phyloP scores from a whole-genome alignment of 495 filamentous ascomycete genomes.

The Copromyces sp. region DNA sequence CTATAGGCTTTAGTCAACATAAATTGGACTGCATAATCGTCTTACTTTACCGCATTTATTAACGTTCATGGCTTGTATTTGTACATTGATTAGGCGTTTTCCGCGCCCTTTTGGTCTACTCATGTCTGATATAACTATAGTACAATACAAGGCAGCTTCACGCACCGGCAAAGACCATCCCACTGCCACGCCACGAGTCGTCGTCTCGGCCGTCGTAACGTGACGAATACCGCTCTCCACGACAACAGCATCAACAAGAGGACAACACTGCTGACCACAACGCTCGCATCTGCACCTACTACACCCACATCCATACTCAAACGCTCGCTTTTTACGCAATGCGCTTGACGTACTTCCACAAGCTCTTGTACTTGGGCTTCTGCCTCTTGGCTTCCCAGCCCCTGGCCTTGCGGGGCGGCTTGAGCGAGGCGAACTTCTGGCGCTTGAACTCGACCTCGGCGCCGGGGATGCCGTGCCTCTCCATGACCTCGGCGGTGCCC shows the following conservation, averaged over 20 bases:
- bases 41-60: not conserved
- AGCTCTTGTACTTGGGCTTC: slow-evolving; percentile 41
- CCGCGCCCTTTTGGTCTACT: not conserved
- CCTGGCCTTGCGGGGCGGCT: slow-evolving; percentile 38
- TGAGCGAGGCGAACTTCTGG: slow-evolving; percentile 46
- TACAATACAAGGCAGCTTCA: slow-evolving; percentile 7
- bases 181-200: not conserved
- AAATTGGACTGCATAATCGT: not conserved
- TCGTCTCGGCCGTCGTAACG: not conserved
- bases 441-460: slow-evolving; percentile 77
- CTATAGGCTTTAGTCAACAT: not conserved
- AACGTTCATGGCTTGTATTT: slow-evolving; percentile 1
- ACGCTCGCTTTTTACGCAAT: slow-evolving; percentile 18
- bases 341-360: slow-evolving; percentile 45
- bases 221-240: not conserved
- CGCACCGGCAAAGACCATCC: not conserved
- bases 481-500: slow-evolving; percentile 75
- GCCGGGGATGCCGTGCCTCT: slow-evolving; percentile 58
- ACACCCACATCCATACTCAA: not conserved
- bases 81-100: slow-evolving; percentile 1
- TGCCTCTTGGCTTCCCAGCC: slow-evolving; percentile 50
- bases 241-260: not conserved
- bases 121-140: slow-evolving; percentile 14
- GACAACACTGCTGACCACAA: not conserved
- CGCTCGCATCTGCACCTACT: not conserved